Conservation (phyloP, 805 yeast species). For the Lipomyces spencermartinsiae region DNA sequence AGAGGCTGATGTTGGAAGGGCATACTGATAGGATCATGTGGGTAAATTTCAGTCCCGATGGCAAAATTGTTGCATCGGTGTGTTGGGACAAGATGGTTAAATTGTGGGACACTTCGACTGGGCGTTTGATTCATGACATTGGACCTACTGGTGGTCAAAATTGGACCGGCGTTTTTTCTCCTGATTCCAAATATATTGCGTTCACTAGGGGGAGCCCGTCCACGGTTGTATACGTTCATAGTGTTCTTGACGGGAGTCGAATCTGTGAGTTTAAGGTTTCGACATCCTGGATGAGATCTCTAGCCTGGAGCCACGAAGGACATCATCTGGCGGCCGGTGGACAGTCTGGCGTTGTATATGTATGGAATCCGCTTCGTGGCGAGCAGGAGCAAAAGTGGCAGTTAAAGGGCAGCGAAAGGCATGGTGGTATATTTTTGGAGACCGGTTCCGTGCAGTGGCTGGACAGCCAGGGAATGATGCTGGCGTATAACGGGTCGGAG, state of each 20-base stretch:
- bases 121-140: not conserved
- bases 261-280: not conserved
- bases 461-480: not conserved
- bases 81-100: not conserved
- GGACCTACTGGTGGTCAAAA: constrained; percentile 3
- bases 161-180: not conserved
- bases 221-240: constrained; percentile 1
- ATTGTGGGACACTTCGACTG: constrained; percentile 5
- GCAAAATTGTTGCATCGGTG: not conserved
- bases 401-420: not conserved
- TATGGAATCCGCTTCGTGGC: constrained; percentile 4
- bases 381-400: constrained; percentile 7
- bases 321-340: constrained; percentile 7
- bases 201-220: not conserved
- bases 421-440: not conserved
- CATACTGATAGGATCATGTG: constrained; percentile 3
- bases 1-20: not conserved
- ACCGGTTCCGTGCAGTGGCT: not conserved
- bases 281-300: constrained; percentile 4
- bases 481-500: not conserved
- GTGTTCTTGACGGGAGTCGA: not conserved
- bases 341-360: not conserved
- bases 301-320: constrained; percentile 1
- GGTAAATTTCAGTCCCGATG: not conserved
- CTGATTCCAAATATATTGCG: constrained; percentile 1